Base-by-base conservation (phyloP, 495 filamentous ascomycete species). In the Bryoglossum gracile region DNA sequence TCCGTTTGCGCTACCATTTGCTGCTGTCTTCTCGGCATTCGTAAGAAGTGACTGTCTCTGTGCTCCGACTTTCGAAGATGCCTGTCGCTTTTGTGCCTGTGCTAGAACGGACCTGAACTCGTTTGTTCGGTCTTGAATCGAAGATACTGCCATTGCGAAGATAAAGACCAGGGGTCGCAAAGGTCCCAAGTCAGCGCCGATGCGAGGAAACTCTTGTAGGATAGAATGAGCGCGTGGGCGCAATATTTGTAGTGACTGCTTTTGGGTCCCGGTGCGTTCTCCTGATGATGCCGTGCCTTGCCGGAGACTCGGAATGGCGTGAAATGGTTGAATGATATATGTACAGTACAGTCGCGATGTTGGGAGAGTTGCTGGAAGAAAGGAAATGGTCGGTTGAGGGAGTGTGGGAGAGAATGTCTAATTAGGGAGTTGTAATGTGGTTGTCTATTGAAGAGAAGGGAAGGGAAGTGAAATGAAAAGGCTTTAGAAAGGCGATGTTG, bases 111-210 rank as follows among this genome's bases (percentile, higher is more conserved):
- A 82, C 58, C 82, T 84, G 71, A 98, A 98, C 71, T 98, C 92
- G 62, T 75, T 75, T 45, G 92, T 98, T 58, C 92, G 86, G 69
- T 98, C 92, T 75, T 98, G 94, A 67, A 97, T 95, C 35, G 88
- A 89, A 14, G 66, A 43, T 58, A 76, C 67, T 37, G 72, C 75
- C 73, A 78, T 77, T 14, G 39, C 57, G 61, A 51, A 16, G 19
- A 38, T 4, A 23, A 4, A 23, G 32, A 9, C 11, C 4, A 3
- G 17, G 11, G 43, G 18, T 41, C 30, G 13, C 40, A 22, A 51
- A 16, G 3, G 33, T 46, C n/a, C n/a, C 25, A 18, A 42, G 14
- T n/a, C n/a, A n/a, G n/a, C n/a, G n/a, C n/a, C n/a, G n/a, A n/a
- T n/a, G n/a, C n/a, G n/a, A n/a, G n/a, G n/a, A n/a, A n/a, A n/a